These are phyloP conservation scores for Solanum tacnaense DNA, from an alignment of 257 asterid species.

Conservation along the genomic window DNA sequence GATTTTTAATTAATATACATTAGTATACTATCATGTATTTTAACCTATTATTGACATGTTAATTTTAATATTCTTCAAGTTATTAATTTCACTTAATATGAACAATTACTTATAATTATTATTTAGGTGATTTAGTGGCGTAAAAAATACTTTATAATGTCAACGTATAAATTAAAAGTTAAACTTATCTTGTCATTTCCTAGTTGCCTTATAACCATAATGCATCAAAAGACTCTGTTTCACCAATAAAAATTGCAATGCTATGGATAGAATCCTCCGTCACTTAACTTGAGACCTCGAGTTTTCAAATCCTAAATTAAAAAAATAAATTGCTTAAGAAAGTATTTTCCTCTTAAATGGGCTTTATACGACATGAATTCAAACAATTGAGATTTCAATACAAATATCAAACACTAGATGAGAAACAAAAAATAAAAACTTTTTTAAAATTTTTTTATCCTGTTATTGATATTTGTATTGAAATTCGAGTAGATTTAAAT, in stretches of 20 bases:
- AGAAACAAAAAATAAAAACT: background rate
- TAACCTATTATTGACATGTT: background rate
- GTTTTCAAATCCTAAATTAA: background rate
- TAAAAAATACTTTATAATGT: background rate
- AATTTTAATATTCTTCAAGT: background rate
- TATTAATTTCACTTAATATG: background rate
- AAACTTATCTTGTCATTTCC: background rate
- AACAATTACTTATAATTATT: background rate
- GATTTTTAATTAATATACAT: background rate
- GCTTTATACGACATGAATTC: rapidly evolving
- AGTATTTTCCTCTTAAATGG: background rate
- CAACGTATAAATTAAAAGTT: background rate
- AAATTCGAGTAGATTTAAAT: background rate
- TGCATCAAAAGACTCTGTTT: background rate
- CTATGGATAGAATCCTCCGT: background rate
- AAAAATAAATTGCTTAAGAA: background rate
- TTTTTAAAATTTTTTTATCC: background rate
- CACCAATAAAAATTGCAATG: background rate
- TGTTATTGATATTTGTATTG: rapidly evolving
- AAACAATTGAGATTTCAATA: background rate
- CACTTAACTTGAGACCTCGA: rapidly evolving
- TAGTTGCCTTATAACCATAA: background rate
- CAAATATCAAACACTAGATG: rapidly evolving
- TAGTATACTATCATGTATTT: background rate
- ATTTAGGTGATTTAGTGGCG: background rate